Conservation (phyloP, 2,329 filamentous ascomycete species). For the Elsinoe arachidis region DNA sequence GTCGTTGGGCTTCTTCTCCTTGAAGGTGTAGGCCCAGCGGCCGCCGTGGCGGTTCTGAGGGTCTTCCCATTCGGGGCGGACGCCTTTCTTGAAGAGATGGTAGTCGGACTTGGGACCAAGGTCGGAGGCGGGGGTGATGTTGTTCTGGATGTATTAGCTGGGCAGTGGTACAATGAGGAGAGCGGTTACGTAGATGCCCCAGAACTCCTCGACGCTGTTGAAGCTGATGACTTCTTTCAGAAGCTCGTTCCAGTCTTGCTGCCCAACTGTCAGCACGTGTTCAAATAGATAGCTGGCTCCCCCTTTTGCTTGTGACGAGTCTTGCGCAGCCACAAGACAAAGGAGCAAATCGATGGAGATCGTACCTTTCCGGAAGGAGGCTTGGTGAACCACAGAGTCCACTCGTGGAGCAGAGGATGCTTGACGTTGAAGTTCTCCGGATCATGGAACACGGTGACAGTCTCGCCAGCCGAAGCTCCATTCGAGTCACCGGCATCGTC, state of each 20-base stretch:
- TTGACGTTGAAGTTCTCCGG: conserved; percentile 99
- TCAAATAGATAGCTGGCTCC: not conserved
- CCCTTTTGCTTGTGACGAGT: not conserved
- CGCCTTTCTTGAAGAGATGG: conserved; percentile 96
- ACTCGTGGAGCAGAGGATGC: conserved; percentile 93
- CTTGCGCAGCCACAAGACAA: not conserved
- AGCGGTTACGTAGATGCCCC: conserved; percentile 88
- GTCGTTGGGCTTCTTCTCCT: conserved; percentile 88
- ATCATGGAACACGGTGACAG: conserved; percentile 94
- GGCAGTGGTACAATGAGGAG: not conserved
- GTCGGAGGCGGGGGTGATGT: conserved; percentile 92
- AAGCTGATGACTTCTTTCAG: conserved; percentile 98
- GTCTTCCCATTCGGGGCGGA: conserved; percentile 98
- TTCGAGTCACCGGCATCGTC: conserved; percentile 39
- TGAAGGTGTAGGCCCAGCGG: conserved; percentile 98
- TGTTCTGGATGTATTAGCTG: conserved; percentile 59
- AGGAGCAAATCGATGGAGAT: conserved; percentile 8
- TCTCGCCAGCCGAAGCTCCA: conserved; percentile 40
- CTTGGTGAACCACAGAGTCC: conserved; percentile 99
- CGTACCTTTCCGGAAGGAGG: conserved; percentile 86
- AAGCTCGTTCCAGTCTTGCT: conserved; percentile 92
- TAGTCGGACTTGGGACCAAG: conserved; percentile 97
- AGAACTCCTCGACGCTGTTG: conserved; percentile 98
- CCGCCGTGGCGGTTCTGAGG: conserved; percentile 97
- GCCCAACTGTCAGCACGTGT: conserved; percentile 15